These are phyloP conservation scores for Leptodermis oblonga DNA, from an alignment of 257 asterid species.

Conservation along the genomic window DNA sequence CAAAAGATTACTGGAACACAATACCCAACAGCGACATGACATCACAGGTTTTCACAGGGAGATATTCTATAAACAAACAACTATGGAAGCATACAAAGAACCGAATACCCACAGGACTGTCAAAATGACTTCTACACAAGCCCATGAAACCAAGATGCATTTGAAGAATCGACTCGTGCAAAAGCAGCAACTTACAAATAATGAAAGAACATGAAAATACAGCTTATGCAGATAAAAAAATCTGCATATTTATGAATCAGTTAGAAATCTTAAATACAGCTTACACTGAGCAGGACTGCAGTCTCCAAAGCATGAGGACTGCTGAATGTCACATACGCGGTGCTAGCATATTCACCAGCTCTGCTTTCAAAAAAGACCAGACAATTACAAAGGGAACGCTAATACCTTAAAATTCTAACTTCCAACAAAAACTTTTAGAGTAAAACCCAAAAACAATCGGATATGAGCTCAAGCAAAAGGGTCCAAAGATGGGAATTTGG, in stretches of 20 bases:
- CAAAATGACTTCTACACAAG: not conserved
- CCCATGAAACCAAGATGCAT: not conserved
- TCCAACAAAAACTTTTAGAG: not conserved
- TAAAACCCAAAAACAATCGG: not conserved
- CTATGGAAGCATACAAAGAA: no score
- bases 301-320: constrained; percentile 89
- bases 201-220: not conserved
- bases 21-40: not conserved
- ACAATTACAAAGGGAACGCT: constrained; percentile 14
- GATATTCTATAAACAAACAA: not conserved
- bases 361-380: constrained; percentile 41
- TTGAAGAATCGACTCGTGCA: not conserved
- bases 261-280: constrained; percentile 22
- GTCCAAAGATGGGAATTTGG: not conserved
- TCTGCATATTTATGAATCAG: not conserved
- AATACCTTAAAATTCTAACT: not conserved
- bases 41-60: not conserved
- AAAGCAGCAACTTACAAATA: not conserved
- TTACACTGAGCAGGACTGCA: constrained; percentile 92
- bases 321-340: constrained; percentile 87
- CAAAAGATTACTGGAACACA: not conserved
- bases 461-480: not conserved
- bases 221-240: not conserved
- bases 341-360: constrained; percentile 74
- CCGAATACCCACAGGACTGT: no score